phyloP scores from a whole-genome alignment of 2,329 filamentous ascomycete genomes.

The Beauveria pseudobassiana region DNA sequence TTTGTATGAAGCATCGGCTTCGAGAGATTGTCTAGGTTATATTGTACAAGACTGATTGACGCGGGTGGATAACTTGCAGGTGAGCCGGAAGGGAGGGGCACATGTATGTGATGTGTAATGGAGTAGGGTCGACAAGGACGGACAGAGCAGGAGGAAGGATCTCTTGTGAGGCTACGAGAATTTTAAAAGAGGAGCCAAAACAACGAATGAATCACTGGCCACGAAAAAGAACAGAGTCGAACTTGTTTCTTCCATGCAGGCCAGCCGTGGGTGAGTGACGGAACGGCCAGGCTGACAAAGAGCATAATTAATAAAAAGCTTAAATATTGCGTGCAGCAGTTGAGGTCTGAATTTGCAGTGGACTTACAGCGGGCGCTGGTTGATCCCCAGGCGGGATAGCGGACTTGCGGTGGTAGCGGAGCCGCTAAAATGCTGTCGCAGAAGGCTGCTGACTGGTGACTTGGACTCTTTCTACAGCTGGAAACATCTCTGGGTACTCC shows the following conservation, averaged over 20 bases:
- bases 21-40: no score
- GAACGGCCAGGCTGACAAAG: no score
- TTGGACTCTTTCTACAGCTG: no score
- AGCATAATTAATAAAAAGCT: not conserved
- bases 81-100: no score
- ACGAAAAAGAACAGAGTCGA: not conserved
- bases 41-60: no score
- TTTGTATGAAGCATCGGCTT: no score
- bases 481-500: no score
- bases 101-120: not conserved
- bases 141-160: not conserved
- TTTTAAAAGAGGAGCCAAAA: not conserved
- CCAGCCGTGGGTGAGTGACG: not conserved
- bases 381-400: slow-evolving; percentile 1
- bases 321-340: not conserved
- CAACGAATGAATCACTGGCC: not conserved
- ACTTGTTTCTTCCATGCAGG: not conserved
- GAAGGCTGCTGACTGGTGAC: not conserved
- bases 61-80: no score
- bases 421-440: not conserved
- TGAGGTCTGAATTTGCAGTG: not conserved
- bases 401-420: slow-evolving; percentile 4
- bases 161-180: not conserved
- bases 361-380: not conserved
- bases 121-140: not conserved